phyloP scores from a whole-genome alignment of 2,329 filamentous ascomycete species.

The Clarireedia sp. region DNA sequence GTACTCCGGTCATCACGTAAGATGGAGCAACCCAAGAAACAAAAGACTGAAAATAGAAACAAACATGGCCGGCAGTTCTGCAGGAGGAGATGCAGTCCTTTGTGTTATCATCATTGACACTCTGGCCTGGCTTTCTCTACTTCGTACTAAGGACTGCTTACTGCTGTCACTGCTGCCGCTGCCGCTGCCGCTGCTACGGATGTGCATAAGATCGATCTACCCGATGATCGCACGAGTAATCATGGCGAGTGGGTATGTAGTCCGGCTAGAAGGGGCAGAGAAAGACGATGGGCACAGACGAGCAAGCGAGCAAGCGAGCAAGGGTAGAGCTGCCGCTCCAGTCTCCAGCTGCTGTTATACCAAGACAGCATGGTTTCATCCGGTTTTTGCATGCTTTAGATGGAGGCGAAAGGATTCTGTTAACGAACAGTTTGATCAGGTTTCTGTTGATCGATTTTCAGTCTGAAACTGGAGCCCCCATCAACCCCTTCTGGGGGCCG shows the following conservation, averaged over 20 bases:
- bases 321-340: neutral
- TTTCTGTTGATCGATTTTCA: neutral
- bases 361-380: neutral
- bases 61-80: neutral
- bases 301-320: neutral
- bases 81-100: constrained; percentile 6
- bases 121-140: no score
- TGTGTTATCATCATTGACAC: neutral
- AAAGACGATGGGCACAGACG: neutral
- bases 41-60: constrained; percentile 7
- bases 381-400: neutral
- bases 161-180: neutral
- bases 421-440: neutral
- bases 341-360: neutral
- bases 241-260: neutral
- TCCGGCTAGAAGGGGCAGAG: neutral
- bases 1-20: constrained; percentile 6
- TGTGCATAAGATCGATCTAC: constrained; percentile 9
- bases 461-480: neutral
- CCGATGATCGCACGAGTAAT: neutral
- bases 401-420: neutral
- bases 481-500: neutral
- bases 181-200: neutral
- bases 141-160: no score
- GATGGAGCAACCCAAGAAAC: constrained; percentile 3